These are phyloP conservation scores for Venturia effusa DNA, from an alignment of 2,329 filamentous ascomycete species.

Conservation along the genomic window DNA sequence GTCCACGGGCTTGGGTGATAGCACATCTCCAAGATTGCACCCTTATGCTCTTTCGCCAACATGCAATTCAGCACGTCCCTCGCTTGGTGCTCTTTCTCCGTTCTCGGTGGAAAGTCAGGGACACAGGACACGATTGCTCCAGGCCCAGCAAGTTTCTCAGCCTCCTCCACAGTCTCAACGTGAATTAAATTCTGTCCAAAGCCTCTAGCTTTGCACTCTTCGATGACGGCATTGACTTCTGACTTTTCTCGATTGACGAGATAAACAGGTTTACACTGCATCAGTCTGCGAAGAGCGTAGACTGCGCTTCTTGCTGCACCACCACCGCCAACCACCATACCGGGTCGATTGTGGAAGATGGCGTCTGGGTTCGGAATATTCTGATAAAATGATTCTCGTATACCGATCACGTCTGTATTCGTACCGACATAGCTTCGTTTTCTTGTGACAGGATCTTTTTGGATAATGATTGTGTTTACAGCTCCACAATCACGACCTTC, in stretches of 20 bases:
- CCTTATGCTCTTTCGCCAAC: slow-evolving; percentile 43
- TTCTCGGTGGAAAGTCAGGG: slow-evolving; percentile 63
- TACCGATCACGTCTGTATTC: slow-evolving; percentile 73
- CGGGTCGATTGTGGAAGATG: slow-evolving; percentile 49
- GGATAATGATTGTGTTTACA: slow-evolving; percentile 68
- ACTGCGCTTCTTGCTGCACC: slow-evolving; percentile 69
- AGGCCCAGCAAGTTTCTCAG: slow-evolving; percentile 44
- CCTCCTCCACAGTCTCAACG: slow-evolving; percentile 51
- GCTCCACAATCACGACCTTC: slow-evolving; percentile 66
- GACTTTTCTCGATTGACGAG: slow-evolving; percentile 61
- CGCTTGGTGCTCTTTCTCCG: slow-evolving; percentile 49
- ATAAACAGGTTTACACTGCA: slow-evolving; percentile 59
- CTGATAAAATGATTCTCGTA: slow-evolving; percentile 56
- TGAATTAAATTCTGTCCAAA: slow-evolving; percentile 52
- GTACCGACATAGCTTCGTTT: slow-evolving; percentile 53
- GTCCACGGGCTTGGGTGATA: slow-evolving; percentile 67
- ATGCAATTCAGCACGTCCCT: slow-evolving; percentile 45
- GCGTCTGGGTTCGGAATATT: slow-evolving; percentile 33
- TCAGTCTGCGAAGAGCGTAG: slow-evolving; percentile 61
- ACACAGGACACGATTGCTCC: slow-evolving; percentile 64
- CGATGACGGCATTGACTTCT: slow-evolving; percentile 57
- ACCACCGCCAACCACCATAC: slow-evolving; percentile 65
- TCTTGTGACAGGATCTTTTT: slow-evolving; percentile 34
- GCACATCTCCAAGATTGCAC: slow-evolving; percentile 70
- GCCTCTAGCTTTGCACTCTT: slow-evolving; percentile 49